Evolutionary conservation across 192 early-diverging fungal species (phyloP).

Genomic region (Tieghemiomyces parasiticus): DNA sequence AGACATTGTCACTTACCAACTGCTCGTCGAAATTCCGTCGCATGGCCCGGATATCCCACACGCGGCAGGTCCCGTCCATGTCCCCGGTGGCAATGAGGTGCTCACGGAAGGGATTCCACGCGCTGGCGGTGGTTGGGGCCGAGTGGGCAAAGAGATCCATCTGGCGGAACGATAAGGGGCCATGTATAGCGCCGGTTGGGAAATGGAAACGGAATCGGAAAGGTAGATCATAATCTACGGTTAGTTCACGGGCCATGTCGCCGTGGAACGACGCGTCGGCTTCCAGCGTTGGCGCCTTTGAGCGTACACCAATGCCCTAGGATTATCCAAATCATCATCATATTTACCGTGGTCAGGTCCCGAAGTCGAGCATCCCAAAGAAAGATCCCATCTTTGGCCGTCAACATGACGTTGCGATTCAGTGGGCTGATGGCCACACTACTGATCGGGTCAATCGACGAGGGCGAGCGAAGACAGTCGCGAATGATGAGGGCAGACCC

Average conservation of each 20-base stretch:
- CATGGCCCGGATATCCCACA: conserved; percentile 6
- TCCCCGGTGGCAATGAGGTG: background rate
- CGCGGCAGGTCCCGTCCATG: background rate
- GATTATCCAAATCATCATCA: too few species aligned
- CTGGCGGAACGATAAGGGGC: too few species aligned
- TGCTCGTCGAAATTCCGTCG: background rate
- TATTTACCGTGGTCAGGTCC: too few species aligned
- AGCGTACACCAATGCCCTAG: too few species aligned
- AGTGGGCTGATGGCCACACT: background rate
- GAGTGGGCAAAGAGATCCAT: conserved; percentile 1
- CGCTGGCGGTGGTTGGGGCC: background rate
- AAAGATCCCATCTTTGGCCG: background rate
- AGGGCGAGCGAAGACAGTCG: background rate
- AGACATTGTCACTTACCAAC: too few species aligned
- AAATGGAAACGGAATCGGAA: too few species aligned
- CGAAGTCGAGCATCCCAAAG: background rate
- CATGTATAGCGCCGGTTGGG: too few species aligned
- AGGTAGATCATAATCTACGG: background rate
- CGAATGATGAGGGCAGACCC: background rate
- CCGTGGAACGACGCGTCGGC: too few species aligned
- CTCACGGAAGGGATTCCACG: background rate
- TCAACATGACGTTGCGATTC: background rate
- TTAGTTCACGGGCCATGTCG: too few species aligned
- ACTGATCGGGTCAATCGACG: background rate
- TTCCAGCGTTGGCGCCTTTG: too few species aligned